These are phyloP conservation scores for Salicornia ramosissima DNA, from an alignment of 148 eudicot genomes.

Conservation along the genomic window DNA sequence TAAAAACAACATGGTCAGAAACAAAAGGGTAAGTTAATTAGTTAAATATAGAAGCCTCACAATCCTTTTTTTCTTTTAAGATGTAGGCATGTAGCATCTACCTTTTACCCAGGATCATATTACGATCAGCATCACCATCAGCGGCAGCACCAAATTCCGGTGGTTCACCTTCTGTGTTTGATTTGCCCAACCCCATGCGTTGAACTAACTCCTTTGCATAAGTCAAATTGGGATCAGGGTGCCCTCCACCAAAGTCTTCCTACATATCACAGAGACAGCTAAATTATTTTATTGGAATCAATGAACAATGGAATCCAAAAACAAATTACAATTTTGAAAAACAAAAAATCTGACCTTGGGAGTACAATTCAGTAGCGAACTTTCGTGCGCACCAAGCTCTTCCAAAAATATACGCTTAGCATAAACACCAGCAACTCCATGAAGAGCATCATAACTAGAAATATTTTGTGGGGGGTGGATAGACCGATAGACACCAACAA, in stretches of 20 bases:
- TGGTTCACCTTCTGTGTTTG: slow-evolving; percentile 53
- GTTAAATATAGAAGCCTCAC: slow-evolving; percentile 6
- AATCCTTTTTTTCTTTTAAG: not conserved
- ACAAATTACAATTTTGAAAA: not conserved
- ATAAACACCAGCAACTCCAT: slow-evolving; percentile 97
- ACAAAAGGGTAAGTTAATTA: slow-evolving; percentile 17
- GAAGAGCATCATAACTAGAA: slow-evolving; percentile 85
- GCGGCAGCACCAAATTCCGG: slow-evolving; percentile 99
- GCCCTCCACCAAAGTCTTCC: slow-evolving; percentile 99
- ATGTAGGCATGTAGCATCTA: slow-evolving; percentile 22
- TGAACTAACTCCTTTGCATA: slow-evolving; percentile 91
- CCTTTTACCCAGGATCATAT: slow-evolving; percentile 97
- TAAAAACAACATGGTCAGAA: too few species aligned
- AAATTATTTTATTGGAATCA: too few species aligned
- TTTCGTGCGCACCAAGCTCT: slow-evolving; percentile 82
- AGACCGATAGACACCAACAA: not conserved
- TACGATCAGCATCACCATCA: slow-evolving; percentile 98
- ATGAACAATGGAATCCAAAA: too few species aligned
- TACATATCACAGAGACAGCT: slow-evolving; percentile 18
- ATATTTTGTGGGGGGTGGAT: not conserved
- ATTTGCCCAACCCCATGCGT: slow-evolving; percentile 89
- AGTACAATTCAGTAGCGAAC: slow-evolving; percentile 72
- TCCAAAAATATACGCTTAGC: slow-evolving; percentile 84
- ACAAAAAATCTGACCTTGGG: slow-evolving; percentile 59
- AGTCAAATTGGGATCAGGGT: slow-evolving; percentile 98